Percentiles rank a stretch among this genome's conserved stretches.
phyloP scores from a whole-genome alignment of 2,329 filamentous ascomycete species.

The Allantophomopsis lycopodina region DNA sequence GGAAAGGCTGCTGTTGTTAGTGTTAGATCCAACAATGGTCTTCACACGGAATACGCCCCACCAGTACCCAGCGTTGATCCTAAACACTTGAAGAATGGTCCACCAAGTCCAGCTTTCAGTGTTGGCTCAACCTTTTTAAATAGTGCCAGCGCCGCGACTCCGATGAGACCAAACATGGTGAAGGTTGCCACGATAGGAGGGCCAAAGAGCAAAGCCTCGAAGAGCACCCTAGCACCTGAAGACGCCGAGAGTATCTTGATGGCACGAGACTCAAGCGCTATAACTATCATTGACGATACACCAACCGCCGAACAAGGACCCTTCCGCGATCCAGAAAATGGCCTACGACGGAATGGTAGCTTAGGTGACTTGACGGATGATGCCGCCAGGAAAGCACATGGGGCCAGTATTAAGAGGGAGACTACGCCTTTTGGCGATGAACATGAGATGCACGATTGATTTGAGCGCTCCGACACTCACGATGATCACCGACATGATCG shows the following conservation, averaged over 20 bases:
- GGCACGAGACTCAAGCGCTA: constrained; percentile 26
- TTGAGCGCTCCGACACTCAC: neutral
- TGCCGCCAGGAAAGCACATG: constrained; percentile 23
- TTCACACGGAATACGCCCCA: constrained; percentile 41
- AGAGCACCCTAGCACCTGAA: constrained; percentile 8
- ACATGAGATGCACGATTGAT: constrained; percentile 35
- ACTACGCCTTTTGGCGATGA: constrained; percentile 43
- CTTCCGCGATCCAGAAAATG: constrained; percentile 36
- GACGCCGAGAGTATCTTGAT: constrained; percentile 7
- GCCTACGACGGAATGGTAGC: constrained; percentile 24
- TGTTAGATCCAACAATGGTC: constrained; percentile 54
- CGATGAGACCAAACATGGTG: constrained; percentile 44
- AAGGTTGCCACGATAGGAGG: constrained; percentile 33
- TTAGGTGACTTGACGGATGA: constrained; percentile 44
- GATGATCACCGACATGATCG: too few relatives aligned
- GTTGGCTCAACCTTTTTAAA: constrained; percentile 57
- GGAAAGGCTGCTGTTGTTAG: constrained; percentile 88
- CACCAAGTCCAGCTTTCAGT: constrained; percentile 46
- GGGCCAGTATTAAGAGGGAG: constrained; percentile 19
- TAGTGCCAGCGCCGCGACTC: constrained; percentile 43
- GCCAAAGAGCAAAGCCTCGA: constrained; percentile 27
- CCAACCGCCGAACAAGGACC: constrained; percentile 38
- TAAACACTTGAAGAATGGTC: constrained; percentile 34
- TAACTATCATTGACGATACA: constrained; percentile 35
- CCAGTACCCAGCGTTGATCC: constrained; percentile 62